Base-by-base conservation (phyloP, 73 alveolate genomes). In the Urostyla sp. region DNA sequence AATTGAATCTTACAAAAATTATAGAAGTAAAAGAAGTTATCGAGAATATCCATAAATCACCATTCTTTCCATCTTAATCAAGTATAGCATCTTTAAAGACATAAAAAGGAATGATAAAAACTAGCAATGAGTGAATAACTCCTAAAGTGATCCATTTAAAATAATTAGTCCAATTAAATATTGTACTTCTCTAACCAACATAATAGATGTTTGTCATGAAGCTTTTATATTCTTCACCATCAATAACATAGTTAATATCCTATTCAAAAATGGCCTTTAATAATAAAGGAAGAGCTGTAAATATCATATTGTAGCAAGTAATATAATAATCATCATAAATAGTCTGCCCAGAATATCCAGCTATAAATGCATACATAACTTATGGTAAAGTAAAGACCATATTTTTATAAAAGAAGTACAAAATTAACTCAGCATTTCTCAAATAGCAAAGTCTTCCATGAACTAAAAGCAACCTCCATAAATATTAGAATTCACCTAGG, bases 331-430 rank as follows among this genome's bases (percentile, higher is more conserved):
- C 93, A 48, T 85, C 93, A 31, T 59, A 85, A n/a, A 63, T 43
- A 0, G 89, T 52, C 46, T 75, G 76, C 0, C 90, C 97, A 34
- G 92, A 75, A 85, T 45, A 92, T 0, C 91, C 95, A 51, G 74
- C 76, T 28, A 69, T 40, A 57, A 83, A 92, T 1, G 95, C 92
- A 77, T 80, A 91, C 84, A 90, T 45, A 53, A 94, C 74, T 59
- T 91, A 94, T 7, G 94, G 93, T 21, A 92, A 67, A 35, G 99
- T 97, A 43, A 97, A 90, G 11, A 94, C 89, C 10, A 97, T 85
- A 87, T 97, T 97, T 81, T 97, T 97, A 86, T 94, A 96, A 91
- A 97, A 97, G 90, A 97, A 97, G 83, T 90, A 97, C 44, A 94
- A 79, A 15, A 97, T 97, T 57, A 96, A 87, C 67, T 94, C 94